Percentiles rank a stretch among this genome's conserved stretches.
phyloP scores from a whole-genome alignment of 345 rosid genomes.

The Sonneratia caseolaris region DNA sequence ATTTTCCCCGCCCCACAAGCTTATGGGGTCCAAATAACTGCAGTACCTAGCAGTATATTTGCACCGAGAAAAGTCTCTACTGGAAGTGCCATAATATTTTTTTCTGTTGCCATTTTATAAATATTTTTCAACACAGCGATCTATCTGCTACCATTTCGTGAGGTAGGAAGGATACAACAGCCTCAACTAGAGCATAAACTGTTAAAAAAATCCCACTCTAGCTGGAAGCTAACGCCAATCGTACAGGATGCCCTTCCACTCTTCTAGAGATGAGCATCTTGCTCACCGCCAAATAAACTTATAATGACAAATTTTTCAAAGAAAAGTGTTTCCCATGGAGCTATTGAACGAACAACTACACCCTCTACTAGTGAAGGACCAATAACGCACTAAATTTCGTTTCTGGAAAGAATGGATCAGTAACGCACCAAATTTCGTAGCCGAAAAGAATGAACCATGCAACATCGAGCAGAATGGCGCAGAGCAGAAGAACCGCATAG shows the following conservation, averaged over 20 bases:
- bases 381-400: not conserved
- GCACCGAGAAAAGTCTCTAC: not conserved
- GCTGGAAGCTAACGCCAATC: not conserved
- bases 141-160: not conserved
- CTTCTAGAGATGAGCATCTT: not conserved
- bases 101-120: not conserved
- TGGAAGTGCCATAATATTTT: not conserved
- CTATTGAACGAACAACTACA: not conserved
- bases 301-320: not conserved
- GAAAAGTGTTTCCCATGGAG: not conserved
- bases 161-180: not conserved
- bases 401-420: too few relatives aligned
- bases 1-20: too few relatives aligned
- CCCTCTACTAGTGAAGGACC: not conserved
- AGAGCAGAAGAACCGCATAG: slow-evolving; percentile 69
- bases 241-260: not conserved
- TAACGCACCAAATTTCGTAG: slow-evolving; percentile 49
- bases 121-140: not conserved
- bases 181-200: not conserved
- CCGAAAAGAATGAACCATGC: slow-evolving; percentile 67
- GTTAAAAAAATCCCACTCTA: not conserved
- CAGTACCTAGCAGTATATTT: not conserved
- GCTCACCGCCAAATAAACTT: not conserved
- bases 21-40: not conserved
- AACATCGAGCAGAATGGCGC: slow-evolving; percentile 50